These are phyloP conservation scores for Podaxis rugospora DNA, from an alignment of 768 basidiomycete species.

Conservation along the genomic window DNA sequence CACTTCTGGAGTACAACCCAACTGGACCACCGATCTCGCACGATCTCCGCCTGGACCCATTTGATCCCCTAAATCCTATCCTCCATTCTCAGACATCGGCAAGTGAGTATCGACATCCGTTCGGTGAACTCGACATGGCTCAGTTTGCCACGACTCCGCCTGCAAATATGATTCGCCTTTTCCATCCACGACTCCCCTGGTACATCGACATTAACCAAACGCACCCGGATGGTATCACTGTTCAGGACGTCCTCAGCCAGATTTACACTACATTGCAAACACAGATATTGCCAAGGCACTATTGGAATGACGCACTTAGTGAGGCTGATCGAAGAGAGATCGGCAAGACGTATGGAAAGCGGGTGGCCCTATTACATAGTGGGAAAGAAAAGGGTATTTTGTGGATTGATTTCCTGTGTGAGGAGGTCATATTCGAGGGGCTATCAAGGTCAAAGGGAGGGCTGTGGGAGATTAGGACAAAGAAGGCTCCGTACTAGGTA, in stretches of 20 bases:
- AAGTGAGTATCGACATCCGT: constrained; percentile 30
- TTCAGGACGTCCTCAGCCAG: constrained; percentile 11
- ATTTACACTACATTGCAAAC: constrained; percentile 4
- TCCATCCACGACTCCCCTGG: constrained; percentile 16
- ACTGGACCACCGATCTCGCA: constrained; percentile 34
- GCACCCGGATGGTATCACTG: constrained; percentile 9
- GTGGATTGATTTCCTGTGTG: constrained; percentile 58
- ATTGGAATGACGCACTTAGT: constrained; percentile 13
- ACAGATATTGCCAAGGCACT: constrained; percentile 12
- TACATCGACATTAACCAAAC: constrained; percentile 11
- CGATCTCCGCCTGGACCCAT: constrained; percentile 45
- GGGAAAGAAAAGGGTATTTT: constrained; percentile 43
- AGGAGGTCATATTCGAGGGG: constrained; percentile 47
- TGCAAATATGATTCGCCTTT: constrained; percentile 9
- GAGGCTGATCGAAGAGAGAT: constrained; percentile 12
- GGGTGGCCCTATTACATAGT: constrained; percentile 26
- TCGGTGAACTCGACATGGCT: constrained; percentile 10
- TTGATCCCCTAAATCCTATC: constrained; percentile 14
- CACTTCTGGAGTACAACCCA: constrained; percentile 24
- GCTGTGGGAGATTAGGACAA: constrained; percentile 62
- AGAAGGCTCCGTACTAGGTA: constrained; percentile 7
- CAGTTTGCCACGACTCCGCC: constrained; percentile 14
- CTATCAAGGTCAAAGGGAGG: constrained; percentile 49
- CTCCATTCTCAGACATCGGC: constrained; percentile 26
- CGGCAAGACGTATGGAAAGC: constrained; percentile 15